These are phyloP conservation scores for Chaetoceros muelleri DNA, from an alignment of 108 stramenopile genomes.

Conservation along the genomic window DNA sequence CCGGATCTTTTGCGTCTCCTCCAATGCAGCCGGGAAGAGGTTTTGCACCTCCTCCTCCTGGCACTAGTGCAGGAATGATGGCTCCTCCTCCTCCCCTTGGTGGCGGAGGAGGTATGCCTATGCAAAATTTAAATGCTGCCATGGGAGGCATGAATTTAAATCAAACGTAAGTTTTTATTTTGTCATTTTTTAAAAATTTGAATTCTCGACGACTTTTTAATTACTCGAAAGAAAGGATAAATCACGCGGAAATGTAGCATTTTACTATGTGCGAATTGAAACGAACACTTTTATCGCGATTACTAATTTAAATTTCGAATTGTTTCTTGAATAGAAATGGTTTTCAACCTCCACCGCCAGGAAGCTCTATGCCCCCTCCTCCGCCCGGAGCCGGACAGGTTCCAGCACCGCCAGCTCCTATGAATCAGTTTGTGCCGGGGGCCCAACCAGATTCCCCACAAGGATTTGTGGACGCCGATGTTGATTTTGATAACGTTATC, in stretches of 20 bases:
- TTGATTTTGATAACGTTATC: slow-evolving; percentile 57
- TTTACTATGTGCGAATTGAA: background rate
- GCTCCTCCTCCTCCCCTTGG: background rate
- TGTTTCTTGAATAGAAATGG: slow-evolving; percentile 6
- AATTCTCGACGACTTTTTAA: background rate
- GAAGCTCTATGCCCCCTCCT: slow-evolving; percentile 2
- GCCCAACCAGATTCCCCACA: background rate
- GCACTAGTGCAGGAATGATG: slow-evolving; percentile 8
- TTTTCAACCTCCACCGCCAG: slow-evolving; percentile 13
- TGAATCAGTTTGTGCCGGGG: slow-evolving; percentile 1
- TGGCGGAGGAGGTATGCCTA: no score
- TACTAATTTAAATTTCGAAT: background rate
- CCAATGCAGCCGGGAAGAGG: slow-evolving; percentile 8
- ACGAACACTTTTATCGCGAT: no score
- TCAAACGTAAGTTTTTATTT: slow-evolving; percentile 11
- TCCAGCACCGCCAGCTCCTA: background rate
- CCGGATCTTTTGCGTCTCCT: slow-evolving; percentile 2
- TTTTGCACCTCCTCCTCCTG: slow-evolving; percentile 30
- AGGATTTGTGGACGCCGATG: slow-evolving; percentile 39
- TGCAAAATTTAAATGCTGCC: slow-evolving; percentile 31
- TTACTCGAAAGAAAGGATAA: no score
- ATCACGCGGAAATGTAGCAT: background rate
- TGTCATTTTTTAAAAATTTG: slow-evolving; percentile 1
- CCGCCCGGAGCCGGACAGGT: background rate
- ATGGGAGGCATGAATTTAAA: slow-evolving; percentile 36